Evolutionary conservation across 345 rosid species (phyloP), one percentile per base, ranked within the genome.

Genomic region (Eucalyptus urophylla): DNA sequence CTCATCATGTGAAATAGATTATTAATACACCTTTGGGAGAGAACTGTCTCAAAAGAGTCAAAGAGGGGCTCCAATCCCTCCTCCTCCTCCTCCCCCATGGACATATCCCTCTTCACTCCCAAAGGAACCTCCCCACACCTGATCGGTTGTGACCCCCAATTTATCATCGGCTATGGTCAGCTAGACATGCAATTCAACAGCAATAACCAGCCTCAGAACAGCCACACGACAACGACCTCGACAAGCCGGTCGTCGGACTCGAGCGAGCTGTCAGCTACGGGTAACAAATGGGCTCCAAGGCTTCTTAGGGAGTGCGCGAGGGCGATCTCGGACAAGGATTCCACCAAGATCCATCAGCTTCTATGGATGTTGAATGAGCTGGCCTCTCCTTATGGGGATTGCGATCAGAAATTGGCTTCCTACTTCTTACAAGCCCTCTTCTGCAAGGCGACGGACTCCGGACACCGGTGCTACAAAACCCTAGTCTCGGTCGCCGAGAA

Each of bases 291-390:
- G 98, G 96, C 96, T 25, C 90, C 94, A 24, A 90, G 91, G 88
- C 95, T 96, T 81, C 96, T 96, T 24, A 92, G 58, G 53, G 97
- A 96, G 92, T 95, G 98, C 51, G 97, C 97, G 21, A 90, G 93
- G 90, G 98, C 98, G 45, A 93, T 96, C 91, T 94, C 95, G 50
- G 95, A 94, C 65, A 95, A 95, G 89, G 96, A 96, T 90, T 94
- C 97, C 29, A 87, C 86, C 89, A 93, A 93, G 90, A 93, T 94
- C 90, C 98, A 95, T 87, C 95, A 94, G 81, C 97, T 96, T 31
- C 94, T 96, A 3, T 95, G 97, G 97, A 94, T 95, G 98, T 87
- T 96, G 58, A 96, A 96, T 88, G 98, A 95, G 89, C 92, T 96
- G 24, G 94, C 98, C 33, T 96, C 96, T 40, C 98, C 96, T 14